phyloP scores from a whole-genome alignment of 805 yeast species.

The Cyberlindnera americana region DNA sequence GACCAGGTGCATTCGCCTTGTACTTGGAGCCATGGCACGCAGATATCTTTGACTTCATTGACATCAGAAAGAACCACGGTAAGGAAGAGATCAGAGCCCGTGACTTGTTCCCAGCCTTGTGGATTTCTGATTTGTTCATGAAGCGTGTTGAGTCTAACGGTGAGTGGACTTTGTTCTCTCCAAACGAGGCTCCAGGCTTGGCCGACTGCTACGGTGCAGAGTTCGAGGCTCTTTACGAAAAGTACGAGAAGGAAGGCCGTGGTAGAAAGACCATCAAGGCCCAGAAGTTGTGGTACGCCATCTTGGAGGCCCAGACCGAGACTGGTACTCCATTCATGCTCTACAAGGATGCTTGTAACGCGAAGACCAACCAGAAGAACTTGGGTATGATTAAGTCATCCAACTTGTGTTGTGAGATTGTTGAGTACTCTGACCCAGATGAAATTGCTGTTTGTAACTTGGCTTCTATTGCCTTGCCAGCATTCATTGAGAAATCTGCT shows the following conservation, averaged over 20 bases:
- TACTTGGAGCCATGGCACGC: slow-evolving; percentile 98
- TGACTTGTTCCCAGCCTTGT: slow-evolving; percentile 87
- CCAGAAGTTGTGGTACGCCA: slow-evolving; percentile 89
- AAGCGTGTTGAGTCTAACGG: slow-evolving; percentile 72
- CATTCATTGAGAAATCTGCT: slow-evolving; percentile 54
- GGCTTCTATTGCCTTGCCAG: slow-evolving; percentile 87
- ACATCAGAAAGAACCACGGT: slow-evolving; percentile 90
- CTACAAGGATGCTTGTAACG: slow-evolving; percentile 89
- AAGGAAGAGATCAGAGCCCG: slow-evolving; percentile 93
- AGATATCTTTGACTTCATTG: slow-evolving; percentile 83
- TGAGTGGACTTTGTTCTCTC: slow-evolving; percentile 89
- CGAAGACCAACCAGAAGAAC: slow-evolving; percentile 86
- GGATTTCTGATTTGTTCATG: slow-evolving; percentile 97
- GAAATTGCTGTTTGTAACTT: slow-evolving; percentile 96
- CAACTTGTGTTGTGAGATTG: slow-evolving; percentile 90
- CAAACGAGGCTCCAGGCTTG: slow-evolving; percentile 85
- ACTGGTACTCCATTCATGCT: slow-evolving; percentile 96
- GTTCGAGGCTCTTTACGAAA: slow-evolving; percentile 65
- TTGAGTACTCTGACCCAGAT: slow-evolving; percentile 84
- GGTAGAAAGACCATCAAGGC: slow-evolving; percentile 71
- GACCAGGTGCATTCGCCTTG: slow-evolving; percentile 96
- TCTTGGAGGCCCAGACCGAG: slow-evolving; percentile 90
- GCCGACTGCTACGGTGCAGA: slow-evolving; percentile 82
- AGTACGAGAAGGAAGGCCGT: slow-evolving; percentile 69
- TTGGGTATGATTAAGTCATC: slow-evolving; percentile 91